Base-by-base conservation (phyloP, 2,329 filamentous ascomycete species). In the Sordariomycetes sp. region DNA sequence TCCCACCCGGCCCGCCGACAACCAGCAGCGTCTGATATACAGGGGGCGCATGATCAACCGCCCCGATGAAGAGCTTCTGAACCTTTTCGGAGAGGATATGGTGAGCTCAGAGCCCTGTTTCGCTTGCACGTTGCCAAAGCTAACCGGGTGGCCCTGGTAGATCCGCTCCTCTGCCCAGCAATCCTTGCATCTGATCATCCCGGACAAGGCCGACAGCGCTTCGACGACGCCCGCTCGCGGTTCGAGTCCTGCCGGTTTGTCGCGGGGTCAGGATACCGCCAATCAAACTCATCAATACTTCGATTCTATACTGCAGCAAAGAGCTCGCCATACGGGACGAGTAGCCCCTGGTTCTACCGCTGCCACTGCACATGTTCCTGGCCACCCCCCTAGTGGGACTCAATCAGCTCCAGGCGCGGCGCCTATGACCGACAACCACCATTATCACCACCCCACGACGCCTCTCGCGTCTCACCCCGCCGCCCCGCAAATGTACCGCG, bases 1-100 rank as follows among this genome's bases (percentile, higher is more conserved):
- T 50, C 69, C 74, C 25, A 67, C 77, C 52, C 77, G 74, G 56
- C 81, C 82, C 3, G 64, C 74, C 18, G 75, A 82, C 60, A 76
- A 81, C 37, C 74, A 78, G 37, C 81, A 86, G 66, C 75, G 83
- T 50, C 69, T 87, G 60, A 86, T 87, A 43, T 78, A 86, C 64
- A 74, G 79, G 50, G 83, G 83, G 1, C 78, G 81, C 40, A 73
- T 83, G 53, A 70, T 86, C 54, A 67, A 73, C 34, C 76, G 76
- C 55, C 81, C 85, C 43, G 69, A 71, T 12, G 80, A 83, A 59
- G 83, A 77, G 18, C 71, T 87, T 70, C 65, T 76, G 25, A 76
- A 82, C 43, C 69, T 86, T 3, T 81, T 86, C 65, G 81, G 82
- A 3, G 71, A 76, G 59, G 77, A 82, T 60, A 69, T 73, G 57